Evolutionary conservation across 2,329 filamentous ascomycete species (phyloP), one percentile per base, ranked within the genome.

Genomic region (Massarina eburnea): DNA sequence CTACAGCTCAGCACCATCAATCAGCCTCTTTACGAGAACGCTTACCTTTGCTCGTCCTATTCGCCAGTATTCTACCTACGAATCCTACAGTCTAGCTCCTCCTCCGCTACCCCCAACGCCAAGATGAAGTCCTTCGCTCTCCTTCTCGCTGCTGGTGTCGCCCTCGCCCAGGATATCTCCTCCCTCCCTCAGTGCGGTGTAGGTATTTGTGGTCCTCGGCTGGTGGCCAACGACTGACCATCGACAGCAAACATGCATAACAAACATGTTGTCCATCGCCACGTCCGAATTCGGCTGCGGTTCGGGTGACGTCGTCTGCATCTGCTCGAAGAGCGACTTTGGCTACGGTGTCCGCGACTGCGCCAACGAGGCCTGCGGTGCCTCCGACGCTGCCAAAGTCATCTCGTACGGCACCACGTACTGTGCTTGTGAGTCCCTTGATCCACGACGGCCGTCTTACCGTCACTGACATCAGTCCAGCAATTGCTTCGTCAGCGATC

Each of bases 301-400:
- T 14, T 15, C 46, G 10, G 60, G 61, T 12, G 73, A 77, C 52
- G 49, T 63, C 26, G 44, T 47, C 41, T 78, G 75, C 68, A 70
- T 75, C 48, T 78, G 76, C 68, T 54, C 48, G n/a, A 66, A 74
- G 44, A 48, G 47, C 27, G 60, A 75, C 66, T 78, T 76, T 52
- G 67, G 64, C 46, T 75, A 72, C 45, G 76, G 75, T 48, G 62
- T 78, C 39, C 73, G 74, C 47, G 75, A 78, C 57, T 78, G 75
- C 64, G 65, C 73, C 45, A 70, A 59, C 45, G 63, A 71, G 54
- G 71, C 71, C 26, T 77, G 75, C 53, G 15, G 32, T 21, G 41
- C 45, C 7, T 49, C 46, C 1, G 54, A 66, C 27, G 61, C 67
- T 36, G 51, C 45, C 41, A 38, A 48, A 10, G 68, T 70, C 46